Evolutionary conservation across 2,329 filamentous ascomycete species (phyloP), one percentile per base, ranked within the genome.

Genomic region (Cyanodermella asteris): DNA sequence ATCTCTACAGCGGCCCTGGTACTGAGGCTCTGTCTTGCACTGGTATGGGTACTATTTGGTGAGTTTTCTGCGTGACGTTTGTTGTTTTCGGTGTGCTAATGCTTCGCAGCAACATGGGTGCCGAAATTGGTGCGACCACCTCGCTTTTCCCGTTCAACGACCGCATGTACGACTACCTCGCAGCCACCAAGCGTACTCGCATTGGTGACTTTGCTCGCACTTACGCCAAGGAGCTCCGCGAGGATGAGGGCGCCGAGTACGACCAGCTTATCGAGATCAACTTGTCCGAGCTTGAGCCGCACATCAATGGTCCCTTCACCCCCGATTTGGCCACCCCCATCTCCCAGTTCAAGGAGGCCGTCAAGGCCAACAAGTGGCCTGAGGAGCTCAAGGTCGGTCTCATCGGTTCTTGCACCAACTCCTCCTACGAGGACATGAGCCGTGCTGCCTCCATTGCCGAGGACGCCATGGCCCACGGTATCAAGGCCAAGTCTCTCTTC

Each of bases 291-390:
- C 73, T 97, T 24, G 87, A 97, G 62, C 87, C 87, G 38, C 80
- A 94, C 51, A 81, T 97, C 61, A 97, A 97, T 61, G 87, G 87
- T 37, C 87, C 87, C 36, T 94, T 94, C 68, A 97, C 87, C 15
- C 87, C 87, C 33, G 87, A 97, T 68, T 64, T 97, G 56, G 82
- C 81, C 28, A 94, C 87, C 6, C 87, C 87, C 25, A 90, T 97
- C 50, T 91, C 80, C 56, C 87, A 93, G 61, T 91, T 94, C 61
- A 80, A 76, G 55, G 73, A 90, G 45, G 78, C 80, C 38, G 84
- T 84, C 44, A 81, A 90, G 61, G 70, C 72, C 44, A 91, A 97
- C 60, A 69, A 72, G 52, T 97, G 87, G 87, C 87, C 87, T 12
- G 72, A 87, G 53, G 81, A 91, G 48, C 64, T 97, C 44, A 93